Evolutionary conservation across 148 eudicot species (phyloP).

Genomic region (Amaranthus cruentus): DNA sequence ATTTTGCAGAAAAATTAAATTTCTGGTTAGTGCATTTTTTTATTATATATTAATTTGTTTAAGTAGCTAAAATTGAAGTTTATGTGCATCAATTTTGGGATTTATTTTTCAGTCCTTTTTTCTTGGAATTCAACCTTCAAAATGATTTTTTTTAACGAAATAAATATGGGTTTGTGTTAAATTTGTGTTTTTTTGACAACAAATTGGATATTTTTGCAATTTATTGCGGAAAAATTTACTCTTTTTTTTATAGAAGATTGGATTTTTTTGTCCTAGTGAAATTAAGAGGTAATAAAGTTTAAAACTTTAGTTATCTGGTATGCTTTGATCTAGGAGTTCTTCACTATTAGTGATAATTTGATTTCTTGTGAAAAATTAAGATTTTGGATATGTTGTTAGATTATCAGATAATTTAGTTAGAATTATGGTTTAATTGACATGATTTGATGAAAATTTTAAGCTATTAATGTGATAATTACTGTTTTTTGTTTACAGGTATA

Average conservation of each 20-base stretch:
- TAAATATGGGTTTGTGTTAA: constrained; percentile 6
- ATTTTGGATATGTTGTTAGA: constrained; percentile 2
- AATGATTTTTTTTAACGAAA: constrained; percentile 7
- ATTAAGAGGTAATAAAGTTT: not conserved
- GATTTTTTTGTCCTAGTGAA: constrained; percentile 7
- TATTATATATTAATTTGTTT: not conserved
- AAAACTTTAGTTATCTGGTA: not conserved
- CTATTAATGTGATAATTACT: not conserved
- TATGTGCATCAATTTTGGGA: not conserved
- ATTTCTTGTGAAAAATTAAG: constrained; percentile 6
- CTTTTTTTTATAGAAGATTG: not conserved
- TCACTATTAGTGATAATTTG: not conserved
- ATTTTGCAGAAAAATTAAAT: not conserved
- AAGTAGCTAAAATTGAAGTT: not conserved
- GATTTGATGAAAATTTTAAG: constrained; percentile 2
- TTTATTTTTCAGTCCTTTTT: not conserved
- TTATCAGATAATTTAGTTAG: constrained; percentile 17
- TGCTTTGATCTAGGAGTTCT: constrained; percentile 20
- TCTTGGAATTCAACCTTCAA: constrained; percentile 17
- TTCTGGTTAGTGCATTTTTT: constrained; percentile 7
- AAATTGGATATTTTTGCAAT: not conserved
- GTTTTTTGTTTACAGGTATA: constrained; percentile 18
- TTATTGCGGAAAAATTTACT: not conserved
- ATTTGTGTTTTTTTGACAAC: not conserved
- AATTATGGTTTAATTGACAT: constrained; percentile 9